A percentile compares a stretch with the other conserved stretches of the same genome.
These are phyloP conservation scores for Naganishia onofrii DNA, from an alignment of 768 basidiomycete genomes.

Conservation along the genomic window DNA sequence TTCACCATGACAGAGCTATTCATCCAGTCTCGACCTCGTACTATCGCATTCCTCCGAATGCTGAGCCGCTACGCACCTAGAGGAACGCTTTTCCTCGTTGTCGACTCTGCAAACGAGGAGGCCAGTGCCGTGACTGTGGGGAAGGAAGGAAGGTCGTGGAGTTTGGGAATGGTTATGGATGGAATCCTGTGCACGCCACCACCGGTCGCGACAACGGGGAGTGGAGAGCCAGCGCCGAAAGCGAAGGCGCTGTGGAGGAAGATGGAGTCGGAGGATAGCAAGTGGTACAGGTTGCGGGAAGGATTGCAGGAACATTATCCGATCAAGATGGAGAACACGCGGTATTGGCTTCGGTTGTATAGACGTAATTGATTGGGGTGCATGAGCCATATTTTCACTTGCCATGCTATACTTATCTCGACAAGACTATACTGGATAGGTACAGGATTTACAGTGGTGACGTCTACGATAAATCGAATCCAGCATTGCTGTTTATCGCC, in stretches of 20 bases:
- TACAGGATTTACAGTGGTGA: background rate
- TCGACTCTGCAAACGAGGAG: constrained; percentile 43
- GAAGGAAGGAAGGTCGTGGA: constrained; percentile 40
- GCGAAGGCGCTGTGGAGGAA: constrained; percentile 35
- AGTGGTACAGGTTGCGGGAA: constrained; percentile 45
- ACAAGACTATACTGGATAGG: background rate
- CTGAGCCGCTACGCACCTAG: constrained; percentile 34
- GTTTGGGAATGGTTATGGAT: constrained; percentile 29
- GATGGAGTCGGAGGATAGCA: constrained; percentile 39
- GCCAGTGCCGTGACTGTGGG: constrained; percentile 37
- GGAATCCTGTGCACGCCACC: constrained; percentile 27
- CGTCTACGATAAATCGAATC: constrained; percentile 81
- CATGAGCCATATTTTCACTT: background rate
- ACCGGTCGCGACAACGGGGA: constrained; percentile 1
- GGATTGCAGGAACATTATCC: constrained; percentile 43
- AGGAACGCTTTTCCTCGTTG: constrained; percentile 44
- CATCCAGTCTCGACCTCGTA: constrained; percentile 43
- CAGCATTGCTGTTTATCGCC: constrained; percentile 81
- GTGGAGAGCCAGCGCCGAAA: constrained; percentile 9
- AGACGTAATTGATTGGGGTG: constrained; percentile 25
- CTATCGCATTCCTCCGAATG: constrained; percentile 36
- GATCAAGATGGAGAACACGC: constrained; percentile 50
- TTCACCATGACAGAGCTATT: constrained; percentile 51
- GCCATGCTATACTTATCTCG: background rate
- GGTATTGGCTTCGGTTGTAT: constrained; percentile 51